phyloP scores from a whole-genome alignment of 1,284 basidiomycete species.

The Schizopora paradoxa region DNA sequence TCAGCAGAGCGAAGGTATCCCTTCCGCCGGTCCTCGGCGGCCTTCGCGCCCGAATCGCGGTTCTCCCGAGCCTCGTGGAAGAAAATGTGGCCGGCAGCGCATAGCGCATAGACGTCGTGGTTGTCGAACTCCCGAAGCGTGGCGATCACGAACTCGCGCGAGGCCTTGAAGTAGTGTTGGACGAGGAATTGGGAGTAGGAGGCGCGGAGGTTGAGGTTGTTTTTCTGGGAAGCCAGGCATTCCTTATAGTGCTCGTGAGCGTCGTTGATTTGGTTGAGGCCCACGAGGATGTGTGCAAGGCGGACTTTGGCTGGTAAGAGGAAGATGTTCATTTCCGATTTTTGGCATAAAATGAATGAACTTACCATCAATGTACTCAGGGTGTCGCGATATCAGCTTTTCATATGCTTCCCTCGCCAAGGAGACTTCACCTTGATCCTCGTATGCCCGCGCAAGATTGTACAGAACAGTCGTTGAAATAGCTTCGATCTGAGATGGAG shows the following conservation, averaged over 20 bases:
- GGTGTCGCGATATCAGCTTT: constrained; percentile 78
- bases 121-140: constrained; percentile 81
- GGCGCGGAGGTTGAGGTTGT: constrained; percentile 59
- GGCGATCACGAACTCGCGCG: constrained; percentile 80
- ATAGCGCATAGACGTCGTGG: constrained; percentile 86
- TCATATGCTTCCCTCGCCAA: constrained; percentile 82
- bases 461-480: constrained; percentile 81
- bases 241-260: constrained; percentile 88
- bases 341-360: constrained; percentile 14
- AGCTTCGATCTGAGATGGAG: constrained; percentile 41
- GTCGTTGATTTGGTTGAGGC: constrained; percentile 65
- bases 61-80: constrained; percentile 83
- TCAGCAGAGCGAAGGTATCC: constrained; percentile 81
- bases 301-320: constrained; percentile 75
- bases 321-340: not conserved
- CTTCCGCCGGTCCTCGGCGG: constrained; percentile 65
- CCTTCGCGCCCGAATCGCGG: constrained; percentile 51
- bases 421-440: constrained; percentile 67
- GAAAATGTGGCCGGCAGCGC: constrained; percentile 79
- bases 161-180: constrained; percentile 61
- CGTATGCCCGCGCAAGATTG: constrained; percentile 85
- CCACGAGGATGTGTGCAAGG: constrained; percentile 72
- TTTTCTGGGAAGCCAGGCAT: constrained; percentile 64
- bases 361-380: constrained; percentile 91
- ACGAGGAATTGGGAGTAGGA: constrained; percentile 75